Evolutionary conservation across 139 green algal species (phyloP), one percentile per base, ranked within the genome.

Genomic region (Volvox reticuliferus): DNA sequence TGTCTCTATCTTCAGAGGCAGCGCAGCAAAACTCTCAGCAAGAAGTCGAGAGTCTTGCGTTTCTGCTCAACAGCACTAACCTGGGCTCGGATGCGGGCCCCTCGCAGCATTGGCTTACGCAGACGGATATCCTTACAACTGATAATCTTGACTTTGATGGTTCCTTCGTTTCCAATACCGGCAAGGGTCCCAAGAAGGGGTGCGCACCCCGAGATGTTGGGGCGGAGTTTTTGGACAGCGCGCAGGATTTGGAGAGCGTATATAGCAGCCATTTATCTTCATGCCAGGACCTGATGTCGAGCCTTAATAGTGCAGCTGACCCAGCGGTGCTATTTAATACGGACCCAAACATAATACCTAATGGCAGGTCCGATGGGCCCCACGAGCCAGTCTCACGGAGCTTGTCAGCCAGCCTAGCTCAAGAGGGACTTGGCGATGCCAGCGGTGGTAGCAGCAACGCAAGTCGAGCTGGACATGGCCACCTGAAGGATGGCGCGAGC

Each of bases 91-190:
- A 55, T 14, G 22, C 79, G 28, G 79, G 17, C 12, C 50, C 79
- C 12, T n/a, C 79, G 55, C 79, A 65, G 28, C 21, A 63, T 50
- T 90, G 86, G 86, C 30, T 90, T 24, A 90, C 86, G 20, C 73
- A 83, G 22, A 90, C 86, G 21, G 86, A 90, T 21, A 90, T 90
- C 19, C 73, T 90, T 12, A 90, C 86, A 19, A 90, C 86, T 6
- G 86, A 90, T 75, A 90, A 83, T 30, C 50, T 90, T 16, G 86
- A 90, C 32, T 81, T 90, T 32, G 86, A 90, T 12, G 50, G 20
- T 35, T 30, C 82, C 13, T 44, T 80, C 33, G 26, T 5, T 12
- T 73, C 44, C 28, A 89, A 82, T 22, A 62, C 62, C 1, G 69
- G 85, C 69, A 82, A 82, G 50, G 85, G 33, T 19, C 36, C 28